These are phyloP conservation scores for Epichloe bromicola DNA, from an alignment of 2,329 filamentous ascomycete species.

Conservation along the genomic window DNA sequence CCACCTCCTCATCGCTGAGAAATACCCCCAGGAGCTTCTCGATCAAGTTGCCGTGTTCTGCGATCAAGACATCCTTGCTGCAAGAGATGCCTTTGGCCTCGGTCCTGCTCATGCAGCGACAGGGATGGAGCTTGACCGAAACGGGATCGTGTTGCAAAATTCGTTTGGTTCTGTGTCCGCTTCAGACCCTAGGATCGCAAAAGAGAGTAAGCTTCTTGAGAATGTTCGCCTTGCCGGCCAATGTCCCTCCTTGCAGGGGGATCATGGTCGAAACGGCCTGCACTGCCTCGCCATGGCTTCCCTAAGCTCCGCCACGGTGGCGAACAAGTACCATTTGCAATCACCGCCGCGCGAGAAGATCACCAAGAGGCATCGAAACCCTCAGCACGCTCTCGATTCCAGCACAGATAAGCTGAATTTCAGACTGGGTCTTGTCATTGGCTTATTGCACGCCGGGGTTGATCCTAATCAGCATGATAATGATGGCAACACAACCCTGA, in stretches of 20 bases:
- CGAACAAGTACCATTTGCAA: conserved; percentile 19
- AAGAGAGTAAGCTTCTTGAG: conserved; percentile 13
- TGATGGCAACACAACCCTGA: conserved; percentile 39
- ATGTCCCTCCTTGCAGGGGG: conserved; percentile 14
- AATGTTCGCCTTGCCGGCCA: conserved; percentile 9
- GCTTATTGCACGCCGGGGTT: conserved; percentile 16
- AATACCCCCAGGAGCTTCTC: conserved; percentile 15
- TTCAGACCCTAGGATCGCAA: conserved; percentile 3
- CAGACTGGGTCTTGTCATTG: conserved; percentile 14
- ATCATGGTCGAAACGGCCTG: conserved; percentile 40
- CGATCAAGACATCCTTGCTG: conserved; percentile 18
- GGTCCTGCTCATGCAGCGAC: conserved; percentile 10
- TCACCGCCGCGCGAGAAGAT: conserved; percentile 4
- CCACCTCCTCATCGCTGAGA: conserved; percentile 24
- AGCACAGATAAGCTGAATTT: conserved; percentile 17
- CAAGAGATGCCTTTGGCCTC: conserved; percentile 36
- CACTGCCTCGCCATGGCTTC: conserved; percentile 44
- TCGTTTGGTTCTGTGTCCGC: conserved; percentile 4
- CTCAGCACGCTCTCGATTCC: conserved; percentile 21
- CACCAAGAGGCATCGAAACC: conserved; percentile 8
- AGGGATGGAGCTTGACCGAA: conserved; percentile 1
- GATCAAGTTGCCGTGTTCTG: conserved; percentile 23
- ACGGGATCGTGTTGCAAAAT: conserved; percentile 2
- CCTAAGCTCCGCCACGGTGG: conserved; percentile 27
- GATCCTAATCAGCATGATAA: neutral